Conservation (phyloP, 2,329 filamentous ascomycete species). For the Harringtonia aguacate region DNA sequence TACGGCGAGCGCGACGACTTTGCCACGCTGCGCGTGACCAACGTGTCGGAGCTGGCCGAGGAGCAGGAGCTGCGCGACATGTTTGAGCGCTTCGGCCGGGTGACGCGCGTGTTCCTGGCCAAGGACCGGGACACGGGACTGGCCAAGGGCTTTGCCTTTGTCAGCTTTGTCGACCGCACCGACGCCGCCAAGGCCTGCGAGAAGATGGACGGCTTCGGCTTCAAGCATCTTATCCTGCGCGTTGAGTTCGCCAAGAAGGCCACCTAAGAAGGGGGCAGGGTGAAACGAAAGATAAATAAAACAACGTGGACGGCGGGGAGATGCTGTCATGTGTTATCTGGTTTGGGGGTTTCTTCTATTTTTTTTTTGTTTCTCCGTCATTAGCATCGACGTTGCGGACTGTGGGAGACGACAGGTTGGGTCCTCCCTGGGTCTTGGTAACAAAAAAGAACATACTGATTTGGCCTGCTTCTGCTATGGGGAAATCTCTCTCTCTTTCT, state of each 20-base stretch:
- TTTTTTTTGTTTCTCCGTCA: too few species aligned
- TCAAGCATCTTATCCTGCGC: slow-evolving; percentile 76
- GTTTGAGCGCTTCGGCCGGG: slow-evolving; percentile 94
- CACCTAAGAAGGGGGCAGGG: slow-evolving; percentile 14
- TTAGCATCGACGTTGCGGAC: too few species aligned
- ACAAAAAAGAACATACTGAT: too few species aligned
- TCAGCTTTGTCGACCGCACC: slow-evolving; percentile 83
- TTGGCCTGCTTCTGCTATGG: too few species aligned
- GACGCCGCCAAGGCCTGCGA: slow-evolving; percentile 89
- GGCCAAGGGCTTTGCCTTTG: slow-evolving; percentile 98
- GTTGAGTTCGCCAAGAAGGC: slow-evolving; percentile 82
- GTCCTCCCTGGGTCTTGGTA: too few species aligned
- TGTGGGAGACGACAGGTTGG: too few species aligned
- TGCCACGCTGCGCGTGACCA: slow-evolving; percentile 92
- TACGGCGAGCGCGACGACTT: slow-evolving; percentile 90
- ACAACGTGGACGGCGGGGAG: neutral
- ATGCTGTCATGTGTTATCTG: neutral
- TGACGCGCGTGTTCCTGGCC: slow-evolving; percentile 93
- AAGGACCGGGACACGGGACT: slow-evolving; percentile 94
- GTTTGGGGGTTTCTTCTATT: too few species aligned
- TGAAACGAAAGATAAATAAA: neutral
- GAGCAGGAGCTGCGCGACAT: slow-evolving; percentile 92
- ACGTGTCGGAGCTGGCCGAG: slow-evolving; percentile 96
- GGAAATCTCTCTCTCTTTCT: too few species aligned
- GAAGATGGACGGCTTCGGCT: slow-evolving; percentile 96